phyloP scores from a whole-genome alignment of 2,329 filamentous ascomycete species.

The Penicillium fuscoglaucum region DNA sequence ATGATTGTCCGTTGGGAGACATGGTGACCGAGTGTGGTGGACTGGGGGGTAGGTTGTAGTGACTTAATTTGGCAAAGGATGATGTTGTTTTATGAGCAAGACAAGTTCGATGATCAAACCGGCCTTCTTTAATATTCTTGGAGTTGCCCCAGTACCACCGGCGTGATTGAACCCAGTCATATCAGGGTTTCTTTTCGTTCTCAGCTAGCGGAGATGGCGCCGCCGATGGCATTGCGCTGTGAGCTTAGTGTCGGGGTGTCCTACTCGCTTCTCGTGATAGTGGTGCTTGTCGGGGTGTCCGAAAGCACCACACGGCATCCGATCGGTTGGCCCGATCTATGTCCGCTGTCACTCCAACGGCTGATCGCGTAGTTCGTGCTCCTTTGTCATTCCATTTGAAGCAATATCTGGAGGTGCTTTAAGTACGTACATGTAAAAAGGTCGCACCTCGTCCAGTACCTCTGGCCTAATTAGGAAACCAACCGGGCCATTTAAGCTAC shows the following conservation, averaged over 20 bases:
- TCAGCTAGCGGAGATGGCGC: background rate
- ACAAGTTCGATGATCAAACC: background rate
- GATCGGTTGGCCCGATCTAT: background rate
- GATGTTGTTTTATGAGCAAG: background rate
- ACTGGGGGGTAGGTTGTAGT: background rate
- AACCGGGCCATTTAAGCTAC: background rate
- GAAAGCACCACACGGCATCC: background rate
- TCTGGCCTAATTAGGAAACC: background rate
- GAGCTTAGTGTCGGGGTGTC: no score
- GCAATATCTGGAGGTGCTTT: background rate
- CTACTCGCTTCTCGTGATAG: no score
- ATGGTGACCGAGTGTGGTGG: slow-evolving; percentile 15
- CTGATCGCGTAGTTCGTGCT: no score
- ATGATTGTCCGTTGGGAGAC: slow-evolving; percentile 38
- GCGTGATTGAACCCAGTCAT: background rate
- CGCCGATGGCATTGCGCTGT: background rate
- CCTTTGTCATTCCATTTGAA: background rate
- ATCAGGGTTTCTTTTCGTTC: background rate
- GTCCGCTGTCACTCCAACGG: no score
- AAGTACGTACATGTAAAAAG: background rate
- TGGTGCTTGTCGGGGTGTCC: background rate
- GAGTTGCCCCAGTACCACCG: background rate
- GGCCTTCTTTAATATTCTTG: background rate
- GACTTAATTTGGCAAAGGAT: background rate
- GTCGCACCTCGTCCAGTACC: fast-evolving